Evolutionary conservation across 2,329 filamentous ascomycete species (phyloP).

Genomic region (Coniochaeta sp.): DNA sequence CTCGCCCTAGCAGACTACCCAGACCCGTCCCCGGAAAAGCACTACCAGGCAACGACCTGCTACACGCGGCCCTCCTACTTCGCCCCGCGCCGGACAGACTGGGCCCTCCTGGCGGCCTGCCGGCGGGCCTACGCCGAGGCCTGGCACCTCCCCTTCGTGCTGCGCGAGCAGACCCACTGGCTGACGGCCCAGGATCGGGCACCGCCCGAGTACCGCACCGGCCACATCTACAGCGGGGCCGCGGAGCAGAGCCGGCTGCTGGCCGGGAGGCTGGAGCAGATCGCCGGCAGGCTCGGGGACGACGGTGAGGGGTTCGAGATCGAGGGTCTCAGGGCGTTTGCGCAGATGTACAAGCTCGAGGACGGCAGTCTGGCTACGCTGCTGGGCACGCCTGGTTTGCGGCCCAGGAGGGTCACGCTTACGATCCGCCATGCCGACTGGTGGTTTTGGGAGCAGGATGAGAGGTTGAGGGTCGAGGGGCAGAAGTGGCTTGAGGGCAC

Average conservation of each 20-base stretch:
- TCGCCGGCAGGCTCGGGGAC: background rate
- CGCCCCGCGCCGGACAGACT: slow-evolving; percentile 26
- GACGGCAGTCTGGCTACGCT: slow-evolving; percentile 16
- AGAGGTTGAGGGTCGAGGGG: slow-evolving; percentile 24
- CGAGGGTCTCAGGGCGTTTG: slow-evolving; percentile 28
- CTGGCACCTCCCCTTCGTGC: slow-evolving; percentile 32
- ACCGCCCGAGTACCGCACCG: slow-evolving; percentile 16
- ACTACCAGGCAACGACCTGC: slow-evolving; percentile 22
- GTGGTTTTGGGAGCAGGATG: slow-evolving; percentile 34
- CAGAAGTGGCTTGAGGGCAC: slow-evolving; percentile 24
- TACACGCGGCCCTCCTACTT: slow-evolving; percentile 33
- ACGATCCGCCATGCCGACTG: slow-evolving; percentile 43
- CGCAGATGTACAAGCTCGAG: slow-evolving; percentile 32
- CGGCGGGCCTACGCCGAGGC: slow-evolving; percentile 31
- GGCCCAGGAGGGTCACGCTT: slow-evolving; percentile 28
- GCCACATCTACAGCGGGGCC: slow-evolving; percentile 3
- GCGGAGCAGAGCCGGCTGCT: slow-evolving; percentile 5
- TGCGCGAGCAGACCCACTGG: slow-evolving; percentile 31
- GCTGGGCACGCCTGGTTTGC: slow-evolving; percentile 19
- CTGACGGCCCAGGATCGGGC: slow-evolving; percentile 20
- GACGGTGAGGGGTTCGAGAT: slow-evolving; percentile 20
- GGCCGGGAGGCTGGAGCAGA: background rate
- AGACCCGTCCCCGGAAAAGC: slow-evolving; percentile 16
- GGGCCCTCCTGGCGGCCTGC: slow-evolving; percentile 32
- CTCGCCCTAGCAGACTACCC: slow-evolving; percentile 29